Evolutionary conservation across 2,329 filamentous ascomycete species (phyloP).

Genomic region (Colletotrichum tanaceti): DNA sequence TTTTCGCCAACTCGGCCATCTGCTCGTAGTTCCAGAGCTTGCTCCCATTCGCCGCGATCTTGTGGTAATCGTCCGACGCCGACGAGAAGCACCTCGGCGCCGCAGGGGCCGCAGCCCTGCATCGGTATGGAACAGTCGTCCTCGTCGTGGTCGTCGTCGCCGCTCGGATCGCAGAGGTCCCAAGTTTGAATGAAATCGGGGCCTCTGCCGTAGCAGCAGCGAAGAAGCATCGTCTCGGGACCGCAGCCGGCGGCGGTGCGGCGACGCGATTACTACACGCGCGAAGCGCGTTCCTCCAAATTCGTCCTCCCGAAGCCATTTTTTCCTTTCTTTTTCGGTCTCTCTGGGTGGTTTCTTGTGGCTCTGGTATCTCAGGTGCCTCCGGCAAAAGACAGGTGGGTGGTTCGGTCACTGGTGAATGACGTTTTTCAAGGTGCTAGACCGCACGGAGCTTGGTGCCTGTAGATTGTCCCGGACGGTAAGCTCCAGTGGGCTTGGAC

Average conservation of each 20-base stretch:
- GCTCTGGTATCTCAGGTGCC: not conserved
- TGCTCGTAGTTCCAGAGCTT: constrained; percentile 64
- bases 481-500: constrained; percentile 5
- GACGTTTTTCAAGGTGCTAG: not conserved
- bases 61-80: constrained; percentile 28
- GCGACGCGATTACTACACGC: constrained; percentile 1
- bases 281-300: constrained; percentile 18
- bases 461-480: not conserved
- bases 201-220: not conserved
- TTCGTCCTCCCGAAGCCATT: constrained; percentile 16
- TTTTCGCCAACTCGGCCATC: constrained; percentile 45
- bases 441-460: not conserved
- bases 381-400: not conserved
- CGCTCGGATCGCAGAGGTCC: not conserved
- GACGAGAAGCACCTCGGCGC: constrained; percentile 31
- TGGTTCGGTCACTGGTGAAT: not conserved
- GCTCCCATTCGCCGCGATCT: constrained; percentile 43
- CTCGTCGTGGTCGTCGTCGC: not conserved
- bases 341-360: not conserved
- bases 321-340: not conserved
- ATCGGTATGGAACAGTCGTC: not conserved
- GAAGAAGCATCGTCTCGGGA: constrained; percentile 30
- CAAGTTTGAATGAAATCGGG: not conserved
- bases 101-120: not conserved
- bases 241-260: constrained; percentile 8